These are phyloP conservation scores for Mortierella sp. DNA, from an alignment of 371 early-diverging fungal genomes.

Conservation along the genomic window DNA sequence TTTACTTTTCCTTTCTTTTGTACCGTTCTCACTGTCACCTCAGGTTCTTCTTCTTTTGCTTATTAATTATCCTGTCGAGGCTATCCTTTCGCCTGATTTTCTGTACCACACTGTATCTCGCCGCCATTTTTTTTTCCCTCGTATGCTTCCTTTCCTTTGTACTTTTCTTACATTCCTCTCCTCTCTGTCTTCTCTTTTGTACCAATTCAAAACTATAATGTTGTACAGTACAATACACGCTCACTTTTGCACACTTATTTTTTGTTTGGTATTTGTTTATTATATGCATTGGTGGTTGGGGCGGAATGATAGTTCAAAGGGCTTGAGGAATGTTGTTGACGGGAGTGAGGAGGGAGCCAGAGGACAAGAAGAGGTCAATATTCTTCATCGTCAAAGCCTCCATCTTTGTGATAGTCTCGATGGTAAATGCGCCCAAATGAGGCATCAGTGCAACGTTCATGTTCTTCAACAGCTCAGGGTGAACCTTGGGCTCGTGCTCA, in stretches of 20 bases:
- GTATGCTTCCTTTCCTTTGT: neutral
- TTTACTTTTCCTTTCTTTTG: neutral
- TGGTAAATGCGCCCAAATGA: conserved; percentile 50
- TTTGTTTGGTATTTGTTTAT: neutral
- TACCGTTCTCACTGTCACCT: neutral
- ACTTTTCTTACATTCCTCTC: neutral
- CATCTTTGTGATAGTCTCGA: conserved; percentile 54
- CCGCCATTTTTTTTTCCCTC: neutral
- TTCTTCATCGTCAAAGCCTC: conserved; percentile 49
- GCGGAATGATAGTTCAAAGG: neutral
- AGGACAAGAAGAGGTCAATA: conserved; percentile 36
- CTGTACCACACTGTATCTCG: neutral
- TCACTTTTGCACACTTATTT: too few relatives aligned
- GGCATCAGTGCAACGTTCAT: conserved; percentile 58
- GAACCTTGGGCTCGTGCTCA: conserved; percentile 60
- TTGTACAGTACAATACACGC: too few relatives aligned
- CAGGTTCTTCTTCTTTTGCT: too few relatives aligned
- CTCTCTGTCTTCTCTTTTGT: neutral
- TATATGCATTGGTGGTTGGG: neutral
- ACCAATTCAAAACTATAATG: too few relatives aligned
- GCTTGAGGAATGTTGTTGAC: conserved; percentile 31
- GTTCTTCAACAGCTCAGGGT: conserved; percentile 43
- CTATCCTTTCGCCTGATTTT: neutral
- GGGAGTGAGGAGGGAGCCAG: conserved; percentile 39
- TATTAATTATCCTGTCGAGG: too few relatives aligned